Percentiles rank a stretch among this genome's conserved stretches.
phyloP scores from a whole-genome alignment of 257 asterid species.

The Datura wrightii region DNA sequence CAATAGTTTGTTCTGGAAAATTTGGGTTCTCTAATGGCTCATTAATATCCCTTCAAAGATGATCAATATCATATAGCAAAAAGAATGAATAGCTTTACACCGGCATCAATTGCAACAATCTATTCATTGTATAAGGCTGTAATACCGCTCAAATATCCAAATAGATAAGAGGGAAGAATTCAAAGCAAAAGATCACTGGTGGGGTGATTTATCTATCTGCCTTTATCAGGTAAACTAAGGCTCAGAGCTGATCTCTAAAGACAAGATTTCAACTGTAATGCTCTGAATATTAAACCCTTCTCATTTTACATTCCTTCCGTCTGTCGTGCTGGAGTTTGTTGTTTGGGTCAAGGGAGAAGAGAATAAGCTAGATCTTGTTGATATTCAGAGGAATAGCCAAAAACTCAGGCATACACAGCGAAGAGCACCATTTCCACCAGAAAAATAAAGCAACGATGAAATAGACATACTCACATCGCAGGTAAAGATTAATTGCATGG shows the following conservation, averaged over 20 bases:
- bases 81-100: not conserved
- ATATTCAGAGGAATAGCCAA: slow-evolving; percentile 3
- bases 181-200: not conserved
- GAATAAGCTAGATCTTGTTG: not conserved
- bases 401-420: not conserved
- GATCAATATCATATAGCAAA: not conserved
- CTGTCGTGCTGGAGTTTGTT: not conserved
- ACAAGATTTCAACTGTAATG: not conserved
- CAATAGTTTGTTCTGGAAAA: not conserved
- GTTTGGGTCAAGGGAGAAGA: not conserved
- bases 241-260: not conserved
- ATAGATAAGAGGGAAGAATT: not conserved
- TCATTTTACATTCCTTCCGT: slow-evolving; percentile 22
- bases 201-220: not conserved
- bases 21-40: not conserved
- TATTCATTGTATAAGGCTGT: not conserved
- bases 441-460: not conserved
- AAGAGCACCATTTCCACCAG: slow-evolving; percentile 26
- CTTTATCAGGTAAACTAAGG: slow-evolving; percentile 25
- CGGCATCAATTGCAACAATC: slow-evolving; percentile 1
- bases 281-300: slow-evolving; percentile 10
- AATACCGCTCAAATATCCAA: not conserved
- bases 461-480: slow-evolving; percentile 74
- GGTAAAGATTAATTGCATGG: slow-evolving; percentile 86
- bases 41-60: not conserved